Percentiles rank a stretch among this genome's conserved stretches.
Evolutionary conservation across 208 protist genomes (phyloP).

Genomic region (Trypanosoma melophagium): DNA sequence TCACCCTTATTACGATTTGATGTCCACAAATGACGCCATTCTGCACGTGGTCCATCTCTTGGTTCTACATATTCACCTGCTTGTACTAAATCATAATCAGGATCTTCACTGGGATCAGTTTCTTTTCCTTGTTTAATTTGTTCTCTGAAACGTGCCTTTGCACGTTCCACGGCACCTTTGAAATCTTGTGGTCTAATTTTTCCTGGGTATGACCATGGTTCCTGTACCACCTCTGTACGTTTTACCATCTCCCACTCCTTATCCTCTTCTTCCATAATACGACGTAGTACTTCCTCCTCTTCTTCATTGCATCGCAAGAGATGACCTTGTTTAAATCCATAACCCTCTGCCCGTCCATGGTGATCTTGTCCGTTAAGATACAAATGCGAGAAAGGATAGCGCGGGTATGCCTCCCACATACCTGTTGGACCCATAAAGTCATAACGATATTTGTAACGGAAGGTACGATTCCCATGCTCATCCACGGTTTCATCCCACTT

Average conservation of each 20-base stretch:
- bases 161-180: slow-evolving; percentile 82
- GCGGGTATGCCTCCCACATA: slow-evolving; percentile 88
- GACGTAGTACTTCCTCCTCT: slow-evolving; percentile 87
- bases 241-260: slow-evolving; percentile 92
- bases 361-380: slow-evolving; percentile 76
- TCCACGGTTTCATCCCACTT: slow-evolving; percentile 89
- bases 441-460: slow-evolving; percentile 89
- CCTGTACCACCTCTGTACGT: slow-evolving; percentile 87
- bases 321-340: slow-evolving; percentile 91
- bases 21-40: slow-evolving; percentile 90
- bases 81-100: slow-evolving; percentile 86
- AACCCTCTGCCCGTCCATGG: slow-evolving; percentile 76
- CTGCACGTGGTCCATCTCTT: slow-evolving; percentile 81
- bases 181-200: slow-evolving; percentile 87
- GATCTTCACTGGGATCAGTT: slow-evolving; percentile 86
- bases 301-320: slow-evolving; percentile 82
- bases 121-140: slow-evolving; percentile 80
- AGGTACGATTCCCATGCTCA: slow-evolving; percentile 89
- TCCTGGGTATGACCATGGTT: slow-evolving; percentile 89
- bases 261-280: slow-evolving; percentile 91
- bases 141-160: slow-evolving; percentile 81
- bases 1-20: slow-evolving; percentile 65
- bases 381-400: slow-evolving; percentile 87
- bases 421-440: slow-evolving; percentile 86
- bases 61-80: slow-evolving; percentile 88